Conservation (phyloP, 73 alveolate genomes). For the Diophrys appendiculata region DNA sequence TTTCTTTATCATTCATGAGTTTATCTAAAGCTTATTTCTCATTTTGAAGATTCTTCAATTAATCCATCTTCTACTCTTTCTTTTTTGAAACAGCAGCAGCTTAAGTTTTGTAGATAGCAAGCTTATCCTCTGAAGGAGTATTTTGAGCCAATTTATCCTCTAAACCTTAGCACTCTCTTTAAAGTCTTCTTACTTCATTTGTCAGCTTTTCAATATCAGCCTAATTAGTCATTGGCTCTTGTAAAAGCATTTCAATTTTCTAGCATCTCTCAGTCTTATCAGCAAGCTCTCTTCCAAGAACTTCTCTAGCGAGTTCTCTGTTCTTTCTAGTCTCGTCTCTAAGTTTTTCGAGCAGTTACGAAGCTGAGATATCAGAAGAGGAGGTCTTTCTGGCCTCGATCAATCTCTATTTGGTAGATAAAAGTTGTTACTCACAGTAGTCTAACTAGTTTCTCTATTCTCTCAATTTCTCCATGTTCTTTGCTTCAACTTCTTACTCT, state of each 20-base stretch:
- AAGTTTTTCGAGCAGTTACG: slow-evolving; percentile 75
- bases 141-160: slow-evolving; percentile 79
- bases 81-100: slow-evolving; percentile 92
- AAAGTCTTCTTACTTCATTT: slow-evolving; percentile 80
- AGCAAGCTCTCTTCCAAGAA: slow-evolving; percentile 87
- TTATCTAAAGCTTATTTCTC: slow-evolving; percentile 87
- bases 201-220: slow-evolving; percentile 83
- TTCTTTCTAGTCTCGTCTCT: slow-evolving; percentile 86
- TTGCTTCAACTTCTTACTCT: slow-evolving; percentile 96
- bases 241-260: slow-evolving; percentile 82
- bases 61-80: slow-evolving; percentile 77
- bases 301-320: slow-evolving; percentile 87
- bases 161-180: slow-evolving; percentile 75
- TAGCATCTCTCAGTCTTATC: slow-evolving; percentile 84
- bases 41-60: slow-evolving; percentile 74
- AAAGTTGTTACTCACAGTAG: slow-evolving; percentile 77
- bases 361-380: slow-evolving; percentile 73
- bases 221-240: slow-evolving; percentile 89
- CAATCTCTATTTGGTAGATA: slow-evolving; percentile 82
- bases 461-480: slow-evolving; percentile 75
- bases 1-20: slow-evolving; percentile 80
- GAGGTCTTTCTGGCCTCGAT: slow-evolving; percentile 81
- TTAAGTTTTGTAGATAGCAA: slow-evolving; percentile 84
- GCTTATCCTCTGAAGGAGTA: slow-evolving; percentile 81
- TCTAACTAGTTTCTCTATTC: slow-evolving; percentile 87